Evolutionary conservation across 768 basidiomycete species (phyloP).

Genomic region (Porpolomopsis calyptriformis): DNA sequence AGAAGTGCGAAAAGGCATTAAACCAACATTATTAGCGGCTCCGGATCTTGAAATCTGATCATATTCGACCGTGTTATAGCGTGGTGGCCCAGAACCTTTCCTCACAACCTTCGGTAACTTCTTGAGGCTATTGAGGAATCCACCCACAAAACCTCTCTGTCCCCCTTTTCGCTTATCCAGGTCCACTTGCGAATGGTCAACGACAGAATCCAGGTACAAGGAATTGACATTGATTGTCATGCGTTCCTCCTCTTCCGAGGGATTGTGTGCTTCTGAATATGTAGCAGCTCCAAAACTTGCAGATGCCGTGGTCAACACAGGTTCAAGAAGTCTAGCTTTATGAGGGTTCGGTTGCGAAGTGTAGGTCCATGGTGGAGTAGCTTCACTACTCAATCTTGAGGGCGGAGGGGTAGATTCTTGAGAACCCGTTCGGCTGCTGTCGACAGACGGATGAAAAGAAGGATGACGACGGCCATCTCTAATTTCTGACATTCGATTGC

Average conservation of each 20-base stretch:
- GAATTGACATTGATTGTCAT: background rate
- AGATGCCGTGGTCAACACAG: background rate
- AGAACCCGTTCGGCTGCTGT: background rate
- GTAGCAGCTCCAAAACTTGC: background rate
- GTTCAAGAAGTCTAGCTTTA: background rate
- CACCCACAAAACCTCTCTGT: background rate
- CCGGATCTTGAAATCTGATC: background rate
- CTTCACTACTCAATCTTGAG: background rate
- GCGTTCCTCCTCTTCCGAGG: constrained; percentile 1
- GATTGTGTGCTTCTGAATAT: background rate
- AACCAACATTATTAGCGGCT: background rate
- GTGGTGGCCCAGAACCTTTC: background rate
- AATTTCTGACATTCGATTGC: background rate
- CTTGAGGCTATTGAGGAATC: background rate
- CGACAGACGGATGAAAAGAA: background rate
- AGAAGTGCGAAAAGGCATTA: background rate
- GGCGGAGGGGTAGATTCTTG: background rate
- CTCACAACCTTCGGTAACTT: background rate
- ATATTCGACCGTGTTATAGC: background rate
- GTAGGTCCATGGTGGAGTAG: background rate
- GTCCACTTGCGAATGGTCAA: background rate
- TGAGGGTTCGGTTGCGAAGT: background rate
- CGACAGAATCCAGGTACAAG: background rate
- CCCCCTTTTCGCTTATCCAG: background rate
- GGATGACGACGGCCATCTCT: background rate